These are phyloP conservation scores for Kuraishia ogatae DNA, from an alignment of 805 yeast genomes.

Conservation along the genomic window DNA sequence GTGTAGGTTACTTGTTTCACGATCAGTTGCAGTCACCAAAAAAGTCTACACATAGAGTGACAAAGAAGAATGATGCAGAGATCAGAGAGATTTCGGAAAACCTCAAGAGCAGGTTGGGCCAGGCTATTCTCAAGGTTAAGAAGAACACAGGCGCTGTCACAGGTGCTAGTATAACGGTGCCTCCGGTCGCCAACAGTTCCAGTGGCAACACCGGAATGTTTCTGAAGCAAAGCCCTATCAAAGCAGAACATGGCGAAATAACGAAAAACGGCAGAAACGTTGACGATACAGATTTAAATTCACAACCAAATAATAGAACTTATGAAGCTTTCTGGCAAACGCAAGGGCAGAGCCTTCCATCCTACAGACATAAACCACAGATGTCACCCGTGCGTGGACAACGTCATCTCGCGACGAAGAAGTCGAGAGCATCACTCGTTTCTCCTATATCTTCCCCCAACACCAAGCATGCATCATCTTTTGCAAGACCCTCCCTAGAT, in stretches of 20 bases:
- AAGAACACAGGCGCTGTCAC: slow-evolving; percentile 7
- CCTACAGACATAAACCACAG: not conserved
- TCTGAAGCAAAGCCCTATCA: not conserved
- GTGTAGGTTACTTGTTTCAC: slow-evolving; percentile 20
- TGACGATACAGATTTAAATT: not conserved
- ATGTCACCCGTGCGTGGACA: not conserved
- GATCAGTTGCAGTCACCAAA: slow-evolving; percentile 17
- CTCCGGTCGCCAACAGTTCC: not conserved
- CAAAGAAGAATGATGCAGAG: slow-evolving; percentile 21
- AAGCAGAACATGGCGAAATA: not conserved
- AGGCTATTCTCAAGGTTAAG: slow-evolving; percentile 26
- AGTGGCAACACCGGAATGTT: not conserved
- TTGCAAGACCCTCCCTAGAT: not conserved
- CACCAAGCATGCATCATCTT: not conserved
- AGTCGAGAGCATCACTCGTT: not conserved
- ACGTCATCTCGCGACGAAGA: not conserved
- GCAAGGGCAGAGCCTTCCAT: not conserved
- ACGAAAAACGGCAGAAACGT: not conserved
- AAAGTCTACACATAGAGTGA: slow-evolving; percentile 16
- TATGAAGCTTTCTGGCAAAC: slow-evolving; percentile 1
- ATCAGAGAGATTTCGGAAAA: slow-evolving; percentile 27
- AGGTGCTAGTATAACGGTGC: not conserved
- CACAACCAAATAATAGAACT: not conserved
- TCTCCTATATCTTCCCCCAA: not conserved
- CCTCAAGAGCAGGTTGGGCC: slow-evolving; percentile 24